A percentile compares a stretch with the other conserved stretches of the same genome.
These are phyloP conservation scores for Pseudotulostoma volvatum DNA, from an alignment of 495 filamentous ascomycete species.

Conservation along the genomic window DNA sequence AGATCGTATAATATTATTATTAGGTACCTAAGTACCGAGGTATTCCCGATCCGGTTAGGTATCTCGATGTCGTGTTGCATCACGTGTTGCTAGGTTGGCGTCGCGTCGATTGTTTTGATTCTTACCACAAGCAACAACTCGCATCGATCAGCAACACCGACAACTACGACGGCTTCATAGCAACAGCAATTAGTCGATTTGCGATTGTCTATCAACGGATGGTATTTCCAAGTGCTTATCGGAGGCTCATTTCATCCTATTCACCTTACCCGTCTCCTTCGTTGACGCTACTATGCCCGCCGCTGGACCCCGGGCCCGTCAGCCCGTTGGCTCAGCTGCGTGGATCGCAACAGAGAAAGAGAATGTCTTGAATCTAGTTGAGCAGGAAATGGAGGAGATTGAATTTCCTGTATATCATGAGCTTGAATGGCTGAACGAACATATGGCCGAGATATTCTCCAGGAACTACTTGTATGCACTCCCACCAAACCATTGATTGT, in stretches of 20 bases:
- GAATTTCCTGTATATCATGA: constrained; percentile 79
- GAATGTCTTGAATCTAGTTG: constrained; percentile 42
- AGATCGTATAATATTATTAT: too few relatives aligned
- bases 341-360: constrained; percentile 55
- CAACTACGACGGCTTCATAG: background rate
- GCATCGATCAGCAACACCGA: background rate
- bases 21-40: too few relatives aligned
- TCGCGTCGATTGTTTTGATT: constrained; percentile 7
- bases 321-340: constrained; percentile 45
- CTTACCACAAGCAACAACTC: too few relatives aligned
- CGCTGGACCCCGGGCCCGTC: constrained; percentile 28
- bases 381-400: constrained; percentile 74
- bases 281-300: constrained; percentile 34
- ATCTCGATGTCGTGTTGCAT: too few relatives aligned
- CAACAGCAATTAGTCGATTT: too few relatives aligned
- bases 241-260: too few relatives aligned
- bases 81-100: too few relatives aligned
- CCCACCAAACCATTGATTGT: background rate
- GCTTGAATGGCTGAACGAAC: constrained; percentile 90
- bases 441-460: constrained; percentile 87
- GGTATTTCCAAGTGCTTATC: too few relatives aligned
- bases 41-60: too few relatives aligned
- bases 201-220: too few relatives aligned
- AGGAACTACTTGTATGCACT: constrained; percentile 57
- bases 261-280: too few relatives aligned